Evolutionary conservation across 83 land plant genomes (phyloP), one percentile per base, ranked within the genome.

Genomic region (Thuja plicata): DNA sequence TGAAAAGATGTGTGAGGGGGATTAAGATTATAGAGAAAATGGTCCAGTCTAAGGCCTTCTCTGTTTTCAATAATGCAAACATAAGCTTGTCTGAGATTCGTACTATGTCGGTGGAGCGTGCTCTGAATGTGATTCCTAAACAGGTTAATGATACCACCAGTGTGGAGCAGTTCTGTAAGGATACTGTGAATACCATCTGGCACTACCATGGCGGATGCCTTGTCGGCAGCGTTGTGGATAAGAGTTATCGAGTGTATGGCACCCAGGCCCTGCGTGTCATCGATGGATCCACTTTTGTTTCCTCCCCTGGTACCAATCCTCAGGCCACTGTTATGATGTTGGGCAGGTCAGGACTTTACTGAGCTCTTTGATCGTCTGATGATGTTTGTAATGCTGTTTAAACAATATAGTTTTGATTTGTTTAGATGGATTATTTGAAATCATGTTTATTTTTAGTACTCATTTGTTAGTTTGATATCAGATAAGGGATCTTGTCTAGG

Each of bases 171-270:
- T 95, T 88, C 88, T 95, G 96, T 89, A 88, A 85, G 87, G 93
- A 92, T 77, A 91, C 95, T 1, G 96, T 95, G 71, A 87, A 89
- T 87, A 95, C 93, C 40, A 94, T 95, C 48, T 94, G 96, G 96
- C 96, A 95, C 87, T 95, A 95, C 89, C 96, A 95, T 32, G 96
- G 96, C 0, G 96, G 96, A 0, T 95, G 95, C 88, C 91, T 88
- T 0, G 91, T 95, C 0, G 93, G 90, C 2, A 62, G 62, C 48
- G 95, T 86, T 8, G 85, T 91, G 1, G 91, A 89, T 35, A 35
- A 6, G 17, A 13, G 87, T 35, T 79, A 89, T 41, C 91, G 82
- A 17, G 92, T 91, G 7, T 46, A 48, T 27, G 92, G 92, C n/a
- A 91, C 86, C 41, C 46, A 89, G 32, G 88, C 91, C 15, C 85